Conservation (phyloP, 257 asterid species). For the Parsonsia alboflavescens region DNA sequence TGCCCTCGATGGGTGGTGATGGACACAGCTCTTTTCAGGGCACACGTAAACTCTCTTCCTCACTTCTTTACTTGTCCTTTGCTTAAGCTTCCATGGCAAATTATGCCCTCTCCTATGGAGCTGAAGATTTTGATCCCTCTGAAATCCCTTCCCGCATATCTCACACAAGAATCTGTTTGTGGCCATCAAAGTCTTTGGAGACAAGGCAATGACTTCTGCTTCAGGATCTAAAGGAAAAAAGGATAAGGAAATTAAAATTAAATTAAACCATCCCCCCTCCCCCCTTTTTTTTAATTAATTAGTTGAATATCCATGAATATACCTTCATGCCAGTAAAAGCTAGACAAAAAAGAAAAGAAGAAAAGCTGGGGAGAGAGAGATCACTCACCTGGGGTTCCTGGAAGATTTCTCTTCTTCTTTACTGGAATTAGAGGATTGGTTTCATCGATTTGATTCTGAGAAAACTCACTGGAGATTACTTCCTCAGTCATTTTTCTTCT, state of each 20-base stretch:
- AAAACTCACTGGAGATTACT: conserved; percentile 35
- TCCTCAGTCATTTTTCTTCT: conserved; percentile 55
- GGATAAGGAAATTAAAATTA: neutral
- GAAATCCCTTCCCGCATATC: conserved; percentile 91
- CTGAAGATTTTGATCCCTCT: conserved; percentile 85
- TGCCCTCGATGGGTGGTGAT: conserved; percentile 80
- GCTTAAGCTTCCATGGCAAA: conserved; percentile 91
- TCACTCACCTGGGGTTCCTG: conserved; percentile 84
- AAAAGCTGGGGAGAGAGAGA: neutral
- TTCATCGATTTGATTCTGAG: conserved; percentile 40
- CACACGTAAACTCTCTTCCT: conserved; percentile 82
- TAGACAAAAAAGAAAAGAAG: neutral
- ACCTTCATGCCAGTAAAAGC: conserved; percentile 10
- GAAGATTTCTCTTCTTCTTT: conserved; percentile 89
- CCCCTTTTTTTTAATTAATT: neutral
- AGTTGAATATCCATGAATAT: conserved; percentile 18
- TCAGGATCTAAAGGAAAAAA: conserved; percentile 53
- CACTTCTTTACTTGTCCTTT: conserved; percentile 59
- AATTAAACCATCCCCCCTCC: too few species aligned
- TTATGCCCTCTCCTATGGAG: conserved; percentile 91
- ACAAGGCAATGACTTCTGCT: conserved; percentile 83
- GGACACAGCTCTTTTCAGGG: conserved; percentile 80
- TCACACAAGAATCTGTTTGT: conserved; percentile 84
- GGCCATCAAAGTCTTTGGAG: conserved; percentile 92
- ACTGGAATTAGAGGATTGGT: conserved; percentile 41